These are phyloP conservation scores for Glycine soja DNA, from an alignment of 306 rosid species.

Conservation along the genomic window DNA sequence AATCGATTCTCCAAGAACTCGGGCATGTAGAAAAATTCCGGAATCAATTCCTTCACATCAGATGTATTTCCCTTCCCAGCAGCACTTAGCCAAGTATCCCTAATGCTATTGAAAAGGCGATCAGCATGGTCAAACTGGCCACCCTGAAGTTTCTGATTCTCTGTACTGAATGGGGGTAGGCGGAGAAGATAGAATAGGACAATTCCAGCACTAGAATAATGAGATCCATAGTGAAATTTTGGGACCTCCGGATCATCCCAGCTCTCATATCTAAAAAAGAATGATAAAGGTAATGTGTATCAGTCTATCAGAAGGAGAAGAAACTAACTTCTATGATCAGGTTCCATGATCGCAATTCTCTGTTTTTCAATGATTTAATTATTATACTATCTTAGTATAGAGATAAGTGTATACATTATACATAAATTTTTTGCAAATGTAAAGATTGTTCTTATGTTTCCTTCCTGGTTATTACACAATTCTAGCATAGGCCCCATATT, in stretches of 20 bases:
- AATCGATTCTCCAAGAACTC: slow-evolving; percentile 89
- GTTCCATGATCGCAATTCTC: slow-evolving; percentile 10
- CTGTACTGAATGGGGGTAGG: slow-evolving; percentile 92
- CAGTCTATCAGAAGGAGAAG: slow-evolving; percentile 21
- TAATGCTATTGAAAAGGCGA: slow-evolving; percentile 95
- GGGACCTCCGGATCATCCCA: slow-evolving; percentile 99
- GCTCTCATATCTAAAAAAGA: slow-evolving; percentile 78
- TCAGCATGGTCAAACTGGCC: slow-evolving; percentile 99
- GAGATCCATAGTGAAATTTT: slow-evolving; percentile 98
- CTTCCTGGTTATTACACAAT: no score
- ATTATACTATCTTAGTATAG: slow-evolving; percentile 20
- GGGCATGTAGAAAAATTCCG: slow-evolving; percentile 97
- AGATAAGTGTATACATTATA: not conserved
- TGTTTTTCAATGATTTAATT: slow-evolving; percentile 8
- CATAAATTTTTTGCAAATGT: no score
- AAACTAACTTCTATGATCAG: slow-evolving; percentile 28
- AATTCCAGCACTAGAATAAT: slow-evolving; percentile 99
- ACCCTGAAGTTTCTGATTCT: slow-evolving; percentile 98
- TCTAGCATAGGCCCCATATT: no score
- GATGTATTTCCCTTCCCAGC: slow-evolving; percentile 99
- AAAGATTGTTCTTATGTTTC: no score
- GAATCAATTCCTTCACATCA: slow-evolving; percentile 98
- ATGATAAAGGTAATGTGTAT: slow-evolving; percentile 12
- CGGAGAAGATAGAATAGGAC: slow-evolving; percentile 98
- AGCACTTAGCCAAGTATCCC: slow-evolving; percentile 98